Evolutionary conservation across 768 basidiomycete genomes (phyloP), one percentile per base, ranked within the genome.

Genomic region (Phanerochaete sordida): DNA sequence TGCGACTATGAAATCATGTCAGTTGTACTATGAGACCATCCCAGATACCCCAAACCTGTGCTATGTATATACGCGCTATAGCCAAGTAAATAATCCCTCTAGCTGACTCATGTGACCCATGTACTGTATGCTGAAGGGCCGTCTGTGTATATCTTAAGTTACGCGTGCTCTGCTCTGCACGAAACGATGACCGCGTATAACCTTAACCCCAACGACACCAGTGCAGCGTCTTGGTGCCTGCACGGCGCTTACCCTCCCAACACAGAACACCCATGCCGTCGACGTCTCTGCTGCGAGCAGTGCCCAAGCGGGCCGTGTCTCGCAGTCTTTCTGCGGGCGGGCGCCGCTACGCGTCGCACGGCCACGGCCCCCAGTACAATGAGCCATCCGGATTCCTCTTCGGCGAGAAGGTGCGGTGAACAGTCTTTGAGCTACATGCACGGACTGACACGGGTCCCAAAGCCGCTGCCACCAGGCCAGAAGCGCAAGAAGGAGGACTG

Each of bases 301-400:
- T 66, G 31, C 68, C 64, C 27, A 67, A 76, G 37, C 79, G 78
- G 58, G 70, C 73, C 39, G 74, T 72, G 61, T 21, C 63, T 47
- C 65, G 68, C 60, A 59, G 30, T 49, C 19, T 66, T 16, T 58
- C 63, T 7, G n/a, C 33, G 35, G 46, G 57, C n/a, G 51, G 19
- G 8, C 49, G 52, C 55, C 69, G 70, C 2, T 81, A 81, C 70
- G 87, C 86, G 28, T 91, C 90, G 13, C 87, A 89, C 66, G 89
- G 84, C 3, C 86, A 88, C 55, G 86, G 88, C 26, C 90, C 92
- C 12, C 86, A 88, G 56, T 95, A 86, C 74, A 95, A 97, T 70
- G 91, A 94, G 63, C 94, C 94, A 44, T 85, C 87, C 7, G 94
- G 94, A 28, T 88, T 84, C 73, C 72, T 97, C 61, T 96, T 96